Percentiles rank a stretch among this genome's conserved stretches.
phyloP scores from a whole-genome alignment of 1,139 yeast genomes.

The Sugiyamaella novakii region DNA sequence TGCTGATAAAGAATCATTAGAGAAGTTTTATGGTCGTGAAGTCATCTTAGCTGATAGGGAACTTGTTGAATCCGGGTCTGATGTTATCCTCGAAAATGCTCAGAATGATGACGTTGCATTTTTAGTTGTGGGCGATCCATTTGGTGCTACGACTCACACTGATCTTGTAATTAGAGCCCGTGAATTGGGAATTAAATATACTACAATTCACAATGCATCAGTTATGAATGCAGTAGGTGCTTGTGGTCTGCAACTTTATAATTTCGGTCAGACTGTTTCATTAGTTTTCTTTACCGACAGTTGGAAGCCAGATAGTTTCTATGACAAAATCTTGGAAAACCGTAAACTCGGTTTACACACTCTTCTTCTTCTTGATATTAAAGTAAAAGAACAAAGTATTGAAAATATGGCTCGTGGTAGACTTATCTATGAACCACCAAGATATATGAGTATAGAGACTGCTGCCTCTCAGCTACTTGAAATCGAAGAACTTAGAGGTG shows the following conservation, averaged over 20 bases:
- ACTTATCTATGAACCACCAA: conserved; percentile 90
- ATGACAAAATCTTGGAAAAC: conserved; percentile 85
- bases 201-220: conserved; percentile 90
- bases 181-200: conserved; percentile 74
- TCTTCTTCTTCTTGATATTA: conserved; percentile 81
- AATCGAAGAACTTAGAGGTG: conserved; percentile 73
- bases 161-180: conserved; percentile 90
- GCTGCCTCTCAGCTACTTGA: conserved; percentile 88
- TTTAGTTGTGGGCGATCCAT: conserved; percentile 95
- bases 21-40: conserved; percentile 80
- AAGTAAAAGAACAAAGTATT: conserved; percentile 93
- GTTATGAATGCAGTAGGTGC: conserved; percentile 99
- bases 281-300: conserved; percentile 91
- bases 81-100: conserved; percentile 74
- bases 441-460: conserved; percentile 90
- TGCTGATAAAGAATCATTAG: conserved; percentile 64
- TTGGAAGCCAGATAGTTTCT: conserved; percentile 97
- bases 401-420: conserved; percentile 95
- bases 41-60: conserved; percentile 92
- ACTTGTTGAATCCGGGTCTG: conserved; percentile 87
- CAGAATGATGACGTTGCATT: conserved; percentile 82
- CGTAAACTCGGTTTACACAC: conserved; percentile 90
- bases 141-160: conserved; percentile 97
- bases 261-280: conserved; percentile 95
- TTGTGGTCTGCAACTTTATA: conserved; percentile 92